Evolutionary conservation across 2,329 filamentous ascomycete genomes (phyloP).

Genomic region (Lasiodiplodia citricola): DNA sequence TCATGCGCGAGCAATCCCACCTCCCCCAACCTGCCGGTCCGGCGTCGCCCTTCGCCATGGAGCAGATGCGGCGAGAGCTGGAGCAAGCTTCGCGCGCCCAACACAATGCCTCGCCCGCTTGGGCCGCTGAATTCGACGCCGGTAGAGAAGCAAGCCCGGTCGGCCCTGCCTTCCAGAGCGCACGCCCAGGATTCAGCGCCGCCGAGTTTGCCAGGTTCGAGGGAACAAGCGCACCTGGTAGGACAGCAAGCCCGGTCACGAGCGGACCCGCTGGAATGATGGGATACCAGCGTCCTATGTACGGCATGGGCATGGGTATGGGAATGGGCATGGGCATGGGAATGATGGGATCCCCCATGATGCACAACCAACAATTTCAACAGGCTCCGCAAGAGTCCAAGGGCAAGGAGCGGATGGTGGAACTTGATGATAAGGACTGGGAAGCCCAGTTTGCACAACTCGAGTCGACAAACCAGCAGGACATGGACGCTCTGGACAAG

Average conservation of each 20-base stretch:
- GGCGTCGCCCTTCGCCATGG: conserved; percentile 67
- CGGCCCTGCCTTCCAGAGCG: conserved; percentile 69
- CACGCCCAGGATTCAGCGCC: conserved; percentile 66
- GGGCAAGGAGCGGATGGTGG: conserved; percentile 81
- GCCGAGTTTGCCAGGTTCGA: conserved; percentile 90
- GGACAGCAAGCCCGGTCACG: conserved; percentile 64
- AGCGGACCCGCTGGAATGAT: conserved; percentile 49
- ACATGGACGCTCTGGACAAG: conserved; percentile 57
- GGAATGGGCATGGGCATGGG: conserved; percentile 59
- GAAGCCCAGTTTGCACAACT: conserved; percentile 94
- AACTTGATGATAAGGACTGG: conserved; percentile 93
- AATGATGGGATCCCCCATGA: conserved; percentile 41
- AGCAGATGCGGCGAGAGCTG: conserved; percentile 68
- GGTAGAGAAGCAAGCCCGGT: conserved; percentile 66
- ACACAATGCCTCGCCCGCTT: conserved; percentile 61
- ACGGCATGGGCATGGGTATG: conserved; percentile 53
- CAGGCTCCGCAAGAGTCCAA: conserved; percentile 67
- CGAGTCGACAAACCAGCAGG: conserved; percentile 67
- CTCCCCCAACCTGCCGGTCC: conserved; percentile 60
- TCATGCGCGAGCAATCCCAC: conserved; percentile 78
- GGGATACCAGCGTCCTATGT: conserved; percentile 62
- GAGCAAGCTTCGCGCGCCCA: conserved; percentile 57
- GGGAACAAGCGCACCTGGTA: conserved; percentile 63
- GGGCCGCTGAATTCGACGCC: conserved; percentile 69
- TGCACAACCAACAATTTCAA: conserved; percentile 56